Evolutionary conservation across 169 alveolate species (phyloP), one percentile per base, ranked within the genome.

Genomic region (Cryptosporidium canis): DNA sequence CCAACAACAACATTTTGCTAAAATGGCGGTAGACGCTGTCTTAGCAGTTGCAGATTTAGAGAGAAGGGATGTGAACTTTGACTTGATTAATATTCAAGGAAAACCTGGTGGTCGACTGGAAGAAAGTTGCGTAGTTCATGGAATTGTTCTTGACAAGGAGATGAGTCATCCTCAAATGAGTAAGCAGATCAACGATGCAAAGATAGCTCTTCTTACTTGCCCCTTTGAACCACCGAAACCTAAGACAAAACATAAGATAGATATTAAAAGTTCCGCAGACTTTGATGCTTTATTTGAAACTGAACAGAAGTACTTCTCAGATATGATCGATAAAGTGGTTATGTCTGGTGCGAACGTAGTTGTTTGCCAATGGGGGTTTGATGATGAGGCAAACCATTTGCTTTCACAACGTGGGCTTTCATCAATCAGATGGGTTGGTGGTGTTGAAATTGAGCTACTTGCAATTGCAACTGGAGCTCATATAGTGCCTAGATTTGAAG

Each of bases 141-240:
- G 99, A 21, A 98, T 98, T 29, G 99, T 98, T 11, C 84, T 98
- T 47, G 99, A 98, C 90, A 98, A 98, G 92, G 99, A 98, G 83
- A 93, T 98, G 94, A 95, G 99, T 72, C 99, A 98, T 92, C 99
- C 99, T 31, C 99, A 98, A 92, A 98, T 98, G 99, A 91, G 93
- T 12, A 98, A 98, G 93, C 97, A 94, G 87, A 93, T 96, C 16
- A 82, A 90, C 29, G 98, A 98, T 91, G 99, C 99, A 58, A 97
- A 97, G 83, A 97, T 98, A 45, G 98, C 98, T 21, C 96, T 98
- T 51, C 94, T 98, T 53, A 97, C 99, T 12, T 98, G 99, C 92
- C 99, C 99, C 21, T 98, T 98, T 91, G 99, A 98, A 92, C 99
- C 99, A 6, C 99, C 99, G 39, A 98, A 98, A 91, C 99, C 99